Evolutionary conservation across 1,139 yeast genomes (phyloP).

Genomic region (Taphrina flavorubra): DNA sequence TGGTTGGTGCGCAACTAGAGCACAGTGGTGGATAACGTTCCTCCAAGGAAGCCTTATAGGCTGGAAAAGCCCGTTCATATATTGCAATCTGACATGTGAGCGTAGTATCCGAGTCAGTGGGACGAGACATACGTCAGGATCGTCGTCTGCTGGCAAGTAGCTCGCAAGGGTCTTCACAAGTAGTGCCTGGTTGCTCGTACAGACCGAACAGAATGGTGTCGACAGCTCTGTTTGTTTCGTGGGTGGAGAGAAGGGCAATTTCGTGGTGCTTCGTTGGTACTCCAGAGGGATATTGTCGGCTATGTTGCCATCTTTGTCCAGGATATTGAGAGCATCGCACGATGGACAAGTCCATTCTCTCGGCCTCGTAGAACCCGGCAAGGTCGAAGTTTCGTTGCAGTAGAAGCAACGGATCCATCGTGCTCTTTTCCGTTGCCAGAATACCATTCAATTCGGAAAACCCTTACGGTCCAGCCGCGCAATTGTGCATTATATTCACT

Average conservation of each 20-base stretch:
- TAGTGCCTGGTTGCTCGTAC: constrained; percentile 45
- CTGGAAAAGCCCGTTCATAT: constrained; percentile 42
- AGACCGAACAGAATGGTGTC: constrained; percentile 46
- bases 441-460: not conserved
- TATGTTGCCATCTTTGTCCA: constrained; percentile 41
- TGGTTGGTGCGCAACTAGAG: constrained; percentile 42
- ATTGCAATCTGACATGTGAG: constrained; percentile 13
- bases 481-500: not conserved
- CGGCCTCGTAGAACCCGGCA: not conserved
- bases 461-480: not conserved
- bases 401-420: constrained; percentile 24
- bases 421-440: constrained; percentile 2
- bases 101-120: not conserved
- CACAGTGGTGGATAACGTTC: constrained; percentile 46
- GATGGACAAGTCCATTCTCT: constrained; percentile 45
- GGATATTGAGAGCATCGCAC: constrained; percentile 44
- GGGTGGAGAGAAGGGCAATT: not conserved
- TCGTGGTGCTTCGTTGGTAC: constrained; percentile 9
- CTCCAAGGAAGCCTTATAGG: constrained; percentile 44
- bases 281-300: constrained; percentile 41
- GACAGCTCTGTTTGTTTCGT: constrained; percentile 19
- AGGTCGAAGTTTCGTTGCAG: constrained; percentile 16
- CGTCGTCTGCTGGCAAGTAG: constrained; percentile 44
- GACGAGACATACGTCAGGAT: constrained; percentile 43
- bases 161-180: constrained; percentile 44